Evolutionary conservation across 108 stramenopile species (phyloP), one percentile per base, ranked within the genome.

Genomic region (Skeletonema potamos): DNA sequence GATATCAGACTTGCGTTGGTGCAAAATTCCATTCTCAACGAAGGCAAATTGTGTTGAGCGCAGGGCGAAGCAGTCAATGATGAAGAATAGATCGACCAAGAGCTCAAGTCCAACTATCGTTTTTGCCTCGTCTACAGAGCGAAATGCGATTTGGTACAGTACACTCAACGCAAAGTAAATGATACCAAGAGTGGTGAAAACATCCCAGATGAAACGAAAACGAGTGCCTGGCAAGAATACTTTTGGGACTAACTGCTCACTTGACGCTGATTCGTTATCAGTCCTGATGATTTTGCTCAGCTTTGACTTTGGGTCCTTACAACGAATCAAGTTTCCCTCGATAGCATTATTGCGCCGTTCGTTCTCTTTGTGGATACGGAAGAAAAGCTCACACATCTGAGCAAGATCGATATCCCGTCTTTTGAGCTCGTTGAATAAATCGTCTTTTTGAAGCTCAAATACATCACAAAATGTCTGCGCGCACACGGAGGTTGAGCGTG

Each of bases 401-500:
- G 15, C n/a, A 39, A 75, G 54, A 54, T 84, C 66, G 43, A 84
- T 66, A 18, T 77, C 67, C 22, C 81, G 67, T 26, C 69, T 48
- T 48, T 58, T 27, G 2, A 87, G 82, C 56, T 82, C 78, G 30
- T 33, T 26, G 24, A 84, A 81, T 10, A 87, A 51, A 37, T 84
- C 84, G 27, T 39, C 28, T 51, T 81, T 80, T 1, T 1, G 10
- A 20, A 84, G 61, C 37, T 70, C 48, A 32, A 68, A 82, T 11
- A 74, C 74, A 36, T 87, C 86, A 57, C 82, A 76, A 61, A 85
- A 85, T 30, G 77, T 70, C 27, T 54, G 32, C 7, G 84, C 84
- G 17, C 39, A 27, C 1, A 84, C 77, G 4, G 86, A 64, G 34
- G 75, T 55, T n/a, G 44, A 43, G 7, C 86, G 59, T 58, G 68